Conservation (phyloP, 768 basidiomycete species). For the Lentinus brumalis region DNA sequence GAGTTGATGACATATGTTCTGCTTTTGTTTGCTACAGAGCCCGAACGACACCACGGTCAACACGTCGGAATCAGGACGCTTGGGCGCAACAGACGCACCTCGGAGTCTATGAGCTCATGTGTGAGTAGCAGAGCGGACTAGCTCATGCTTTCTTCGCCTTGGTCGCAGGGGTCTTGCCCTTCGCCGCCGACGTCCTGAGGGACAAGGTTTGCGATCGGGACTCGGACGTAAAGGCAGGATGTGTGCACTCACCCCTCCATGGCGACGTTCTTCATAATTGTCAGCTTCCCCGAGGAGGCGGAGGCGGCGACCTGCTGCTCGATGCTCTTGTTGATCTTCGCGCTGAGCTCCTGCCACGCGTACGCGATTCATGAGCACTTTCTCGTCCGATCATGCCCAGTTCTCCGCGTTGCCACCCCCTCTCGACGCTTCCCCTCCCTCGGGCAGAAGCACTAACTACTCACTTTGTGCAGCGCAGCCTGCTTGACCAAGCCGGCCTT, state of each 20-base stretch:
- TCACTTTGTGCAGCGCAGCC: constrained; percentile 76
- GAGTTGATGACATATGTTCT: too few species aligned
- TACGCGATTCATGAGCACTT: not conserved
- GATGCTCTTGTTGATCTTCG: constrained; percentile 91
- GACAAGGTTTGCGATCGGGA: not conserved
- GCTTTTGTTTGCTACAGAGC: too few species aligned
- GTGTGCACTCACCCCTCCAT: constrained; percentile 38
- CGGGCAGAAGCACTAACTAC: constrained; percentile 7
- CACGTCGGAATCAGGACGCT: too few species aligned
- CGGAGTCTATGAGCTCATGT: not conserved
- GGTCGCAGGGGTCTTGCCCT: not conserved
- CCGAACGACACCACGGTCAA: too few species aligned
- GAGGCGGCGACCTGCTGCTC: constrained; percentile 90
- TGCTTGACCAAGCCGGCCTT: constrained; percentile 72
- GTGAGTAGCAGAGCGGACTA: not conserved
- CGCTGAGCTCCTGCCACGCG: constrained; percentile 67
- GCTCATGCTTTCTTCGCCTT: constrained; percentile 23
- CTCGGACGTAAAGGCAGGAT: not conserved
- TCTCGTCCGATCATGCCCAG: not conserved
- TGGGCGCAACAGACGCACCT: constrained; percentile 5
- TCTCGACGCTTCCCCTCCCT: not conserved
- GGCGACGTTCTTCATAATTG: constrained; percentile 81
- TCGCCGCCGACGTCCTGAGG: constrained; percentile 18
- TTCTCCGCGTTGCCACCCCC: not conserved
- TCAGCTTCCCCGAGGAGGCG: constrained; percentile 86